Conservation (phyloP, 768 basidiomycete species). For the Boletus bicolor region DNA sequence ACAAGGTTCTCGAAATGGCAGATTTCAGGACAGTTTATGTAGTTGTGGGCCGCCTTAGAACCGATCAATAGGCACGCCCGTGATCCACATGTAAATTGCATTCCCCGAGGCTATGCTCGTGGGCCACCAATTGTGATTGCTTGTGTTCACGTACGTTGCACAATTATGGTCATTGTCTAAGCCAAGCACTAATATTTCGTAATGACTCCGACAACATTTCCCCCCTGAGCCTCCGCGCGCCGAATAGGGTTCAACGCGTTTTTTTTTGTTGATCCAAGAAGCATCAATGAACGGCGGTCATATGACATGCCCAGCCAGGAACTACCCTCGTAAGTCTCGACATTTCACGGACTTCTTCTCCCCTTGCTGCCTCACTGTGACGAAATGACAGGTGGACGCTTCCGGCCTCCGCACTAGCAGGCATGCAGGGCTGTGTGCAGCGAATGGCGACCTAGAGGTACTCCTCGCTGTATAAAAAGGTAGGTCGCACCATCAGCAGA, state of each 20-base stretch:
- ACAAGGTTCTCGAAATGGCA: not conserved
- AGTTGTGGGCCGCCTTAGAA: not conserved
- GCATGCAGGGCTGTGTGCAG: not conserved
- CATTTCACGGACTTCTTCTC: not conserved
- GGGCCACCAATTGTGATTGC: too few relatives aligned
- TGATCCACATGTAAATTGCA: not conserved
- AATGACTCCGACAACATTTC: too few relatives aligned
- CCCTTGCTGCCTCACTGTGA: not conserved
- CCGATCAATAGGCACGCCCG: not conserved
- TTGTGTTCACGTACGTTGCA: not conserved
- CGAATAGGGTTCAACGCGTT: not conserved
- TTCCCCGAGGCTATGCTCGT: not conserved
- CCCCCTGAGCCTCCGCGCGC: not conserved
- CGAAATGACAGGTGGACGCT: not conserved
- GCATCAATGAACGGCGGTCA: not conserved
- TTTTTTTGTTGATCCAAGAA: not conserved
- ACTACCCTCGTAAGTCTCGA: not conserved
- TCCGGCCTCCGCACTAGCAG: not conserved
- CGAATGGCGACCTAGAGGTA: not conserved
- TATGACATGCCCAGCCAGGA: not conserved
- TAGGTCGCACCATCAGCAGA: not conserved
- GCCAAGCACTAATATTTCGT: not conserved
- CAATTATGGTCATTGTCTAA: not conserved
- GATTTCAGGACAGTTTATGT: not conserved
- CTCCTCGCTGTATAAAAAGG: constrained; percentile 7